phyloP scores from a whole-genome alignment of 331 rosid genomes.

The Quercus phellos region DNA sequence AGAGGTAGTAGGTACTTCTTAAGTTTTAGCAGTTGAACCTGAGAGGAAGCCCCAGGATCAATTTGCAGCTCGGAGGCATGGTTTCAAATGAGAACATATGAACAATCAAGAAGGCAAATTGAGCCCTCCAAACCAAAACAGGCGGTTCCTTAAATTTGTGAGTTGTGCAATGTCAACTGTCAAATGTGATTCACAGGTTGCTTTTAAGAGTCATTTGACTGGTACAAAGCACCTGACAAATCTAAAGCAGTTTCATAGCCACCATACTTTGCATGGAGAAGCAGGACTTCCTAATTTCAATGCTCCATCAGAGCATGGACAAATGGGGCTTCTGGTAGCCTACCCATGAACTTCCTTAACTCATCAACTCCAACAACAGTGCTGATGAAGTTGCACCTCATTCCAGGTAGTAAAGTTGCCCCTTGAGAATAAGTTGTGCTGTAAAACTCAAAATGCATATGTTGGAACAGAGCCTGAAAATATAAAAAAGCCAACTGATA shows the following conservation, averaged over 20 bases:
- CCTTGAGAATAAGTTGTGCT: too few relatives aligned
- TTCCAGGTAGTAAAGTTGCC: too few relatives aligned
- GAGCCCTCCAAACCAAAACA: slow-evolving; percentile 50
- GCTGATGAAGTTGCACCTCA: too few relatives aligned
- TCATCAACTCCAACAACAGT: slow-evolving; percentile 38
- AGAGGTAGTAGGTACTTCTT: slow-evolving; percentile 29
- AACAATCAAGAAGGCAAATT: slow-evolving; percentile 46
- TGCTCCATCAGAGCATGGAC: slow-evolving; percentile 26
- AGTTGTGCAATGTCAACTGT: slow-evolving; percentile 52
- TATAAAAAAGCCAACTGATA: too few relatives aligned
- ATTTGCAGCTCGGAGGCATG: too few relatives aligned
- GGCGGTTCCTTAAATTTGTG: slow-evolving; percentile 42
- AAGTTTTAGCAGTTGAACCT: slow-evolving; percentile 33
- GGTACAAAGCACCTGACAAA: slow-evolving; percentile 63
- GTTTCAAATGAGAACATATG: slow-evolving; percentile 27
- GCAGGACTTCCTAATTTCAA: slow-evolving; percentile 33
- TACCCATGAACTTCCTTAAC: slow-evolving; percentile 35
- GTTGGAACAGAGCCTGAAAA: too few relatives aligned
- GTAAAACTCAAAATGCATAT: too few relatives aligned
- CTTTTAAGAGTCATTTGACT: slow-evolving; percentile 57
- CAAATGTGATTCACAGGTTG: slow-evolving; percentile 68
- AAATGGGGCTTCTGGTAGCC: slow-evolving; percentile 42
- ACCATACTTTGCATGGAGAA: slow-evolving; percentile 37
- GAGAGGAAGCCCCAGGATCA: slow-evolving; percentile 52
- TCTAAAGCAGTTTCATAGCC: slow-evolving; percentile 50